Conservation (phyloP, 2,329 filamentous ascomycete species). For the Talaromyces sp. region DNA sequence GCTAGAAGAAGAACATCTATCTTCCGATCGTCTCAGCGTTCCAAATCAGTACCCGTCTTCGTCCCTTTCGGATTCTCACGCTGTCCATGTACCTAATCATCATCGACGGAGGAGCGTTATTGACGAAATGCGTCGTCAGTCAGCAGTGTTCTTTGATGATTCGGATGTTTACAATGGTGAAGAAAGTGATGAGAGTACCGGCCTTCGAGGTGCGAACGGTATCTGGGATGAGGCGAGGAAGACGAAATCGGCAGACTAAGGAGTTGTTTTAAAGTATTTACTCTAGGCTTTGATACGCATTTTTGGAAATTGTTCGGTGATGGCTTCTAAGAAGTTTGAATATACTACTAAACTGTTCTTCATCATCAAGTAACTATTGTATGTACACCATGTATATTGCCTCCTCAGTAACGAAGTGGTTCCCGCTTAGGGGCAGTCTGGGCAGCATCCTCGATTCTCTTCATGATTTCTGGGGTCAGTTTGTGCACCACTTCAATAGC, state of each 20-base stretch:
- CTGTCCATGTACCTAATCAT: neutral
- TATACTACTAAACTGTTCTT: neutral
- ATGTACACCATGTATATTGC: neutral
- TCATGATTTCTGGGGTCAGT: conserved; percentile 20
- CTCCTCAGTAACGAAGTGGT: conserved; percentile 10
- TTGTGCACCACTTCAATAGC: conserved; percentile 15
- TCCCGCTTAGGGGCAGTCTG: conserved; percentile 3
- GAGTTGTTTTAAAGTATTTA: neutral
- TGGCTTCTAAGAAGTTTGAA: neutral
- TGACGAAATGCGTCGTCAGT: conserved; percentile 46
- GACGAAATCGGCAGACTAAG: neutral
- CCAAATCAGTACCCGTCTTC: neutral
- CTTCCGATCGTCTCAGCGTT: neutral
- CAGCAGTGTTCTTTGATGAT: conserved; percentile 48
- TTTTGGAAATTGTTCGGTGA: neutral
- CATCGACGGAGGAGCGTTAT: conserved; percentile 33
- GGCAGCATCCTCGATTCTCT: conserved; percentile 17
- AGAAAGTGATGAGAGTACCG: conserved; percentile 21
- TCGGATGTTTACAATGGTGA: conserved; percentile 31
- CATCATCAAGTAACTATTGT: neutral
- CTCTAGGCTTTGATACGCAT: neutral
- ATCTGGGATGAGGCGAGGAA: neutral
- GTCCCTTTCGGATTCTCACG: neutral
- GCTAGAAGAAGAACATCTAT: neutral
- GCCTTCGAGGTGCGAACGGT: neutral